Evolutionary conservation across 83 land plant species (phyloP).

Genomic region (Thuja plicata): DNA sequence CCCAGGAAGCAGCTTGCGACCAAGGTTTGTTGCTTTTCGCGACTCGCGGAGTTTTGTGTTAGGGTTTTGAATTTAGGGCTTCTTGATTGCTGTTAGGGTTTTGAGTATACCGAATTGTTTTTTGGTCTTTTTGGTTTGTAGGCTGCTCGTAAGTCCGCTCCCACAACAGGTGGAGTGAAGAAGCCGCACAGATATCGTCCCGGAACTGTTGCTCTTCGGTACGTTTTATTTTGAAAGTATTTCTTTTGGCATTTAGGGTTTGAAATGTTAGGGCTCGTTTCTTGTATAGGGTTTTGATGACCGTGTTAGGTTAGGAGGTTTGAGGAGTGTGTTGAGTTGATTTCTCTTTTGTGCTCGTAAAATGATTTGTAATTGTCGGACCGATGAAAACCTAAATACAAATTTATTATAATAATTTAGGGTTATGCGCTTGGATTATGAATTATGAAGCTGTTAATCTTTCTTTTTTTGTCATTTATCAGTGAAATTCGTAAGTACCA

Average conservation of each 20-base stretch:
- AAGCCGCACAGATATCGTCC: constrained; percentile 41
- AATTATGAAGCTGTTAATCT: background rate
- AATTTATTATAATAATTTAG: background rate
- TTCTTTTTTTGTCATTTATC: background rate
- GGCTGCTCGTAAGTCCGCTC: constrained; percentile 49
- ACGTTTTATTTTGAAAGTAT: background rate
- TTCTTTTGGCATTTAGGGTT: background rate
- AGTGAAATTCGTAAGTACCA: constrained; percentile 75
- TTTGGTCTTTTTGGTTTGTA: background rate
- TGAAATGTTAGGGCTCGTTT: background rate
- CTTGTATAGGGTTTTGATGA: background rate
- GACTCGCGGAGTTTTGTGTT: background rate
- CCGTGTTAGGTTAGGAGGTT: background rate
- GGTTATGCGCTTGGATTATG: background rate
- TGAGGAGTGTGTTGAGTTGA: background rate
- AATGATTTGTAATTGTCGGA: too few relatives aligned
- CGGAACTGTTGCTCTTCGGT: constrained; percentile 44
- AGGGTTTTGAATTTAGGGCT: background rate
- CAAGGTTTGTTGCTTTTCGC: background rate
- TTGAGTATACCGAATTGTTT: background rate
- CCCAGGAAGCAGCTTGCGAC: background rate
- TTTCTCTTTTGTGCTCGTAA: background rate
- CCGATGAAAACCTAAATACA: background rate
- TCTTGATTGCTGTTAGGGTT: background rate
- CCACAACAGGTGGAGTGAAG: constrained; percentile 39